Conservation (phyloP, 164 flowering plant species). For the Nymphaea thermarum region DNA sequence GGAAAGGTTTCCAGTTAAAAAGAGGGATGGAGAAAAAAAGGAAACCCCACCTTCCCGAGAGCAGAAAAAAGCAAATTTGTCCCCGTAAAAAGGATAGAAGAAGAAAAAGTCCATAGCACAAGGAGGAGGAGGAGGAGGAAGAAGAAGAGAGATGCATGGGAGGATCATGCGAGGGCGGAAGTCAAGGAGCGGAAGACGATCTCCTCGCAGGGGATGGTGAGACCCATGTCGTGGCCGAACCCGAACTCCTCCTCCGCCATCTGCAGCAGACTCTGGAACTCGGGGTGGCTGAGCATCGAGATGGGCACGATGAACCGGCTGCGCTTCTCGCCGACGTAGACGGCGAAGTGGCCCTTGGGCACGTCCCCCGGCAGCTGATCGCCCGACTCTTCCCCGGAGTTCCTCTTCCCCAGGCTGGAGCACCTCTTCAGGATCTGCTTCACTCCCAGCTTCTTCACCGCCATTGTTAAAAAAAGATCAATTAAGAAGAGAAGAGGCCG, state of each 20-base stretch:
- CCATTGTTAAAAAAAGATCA: conserved; percentile 1
- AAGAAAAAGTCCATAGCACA: too few species aligned
- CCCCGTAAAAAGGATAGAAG: too few species aligned
- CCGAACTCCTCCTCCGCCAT: conserved; percentile 14
- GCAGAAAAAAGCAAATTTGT: too few species aligned
- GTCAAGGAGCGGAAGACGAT: conserved; percentile 48
- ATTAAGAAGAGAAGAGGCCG: too few species aligned
- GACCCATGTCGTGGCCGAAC: conserved; percentile 38
- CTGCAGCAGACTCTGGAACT: conserved; percentile 13
- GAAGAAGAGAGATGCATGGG: neutral
- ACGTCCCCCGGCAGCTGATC: conserved; percentile 8
- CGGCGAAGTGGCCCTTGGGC: conserved; percentile 15
- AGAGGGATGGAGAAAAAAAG: neutral
- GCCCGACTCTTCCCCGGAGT: conserved; percentile 8
- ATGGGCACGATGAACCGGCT: conserved; percentile 13
- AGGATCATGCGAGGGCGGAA: conserved; percentile 22
- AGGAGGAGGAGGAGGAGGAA: neutral
- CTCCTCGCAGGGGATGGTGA: conserved; percentile 75
- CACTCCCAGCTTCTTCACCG: conserved; percentile 7
- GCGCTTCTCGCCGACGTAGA: conserved; percentile 13
- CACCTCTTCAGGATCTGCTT: conserved; percentile 16
- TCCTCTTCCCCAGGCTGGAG: conserved; percentile 12
- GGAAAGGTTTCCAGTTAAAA: too few species aligned
- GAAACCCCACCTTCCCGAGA: too few species aligned
- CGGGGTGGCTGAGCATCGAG: conserved; percentile 10